A percentile compares a stretch with the other conserved stretches of the same genome.
Evolutionary conservation across 1,284 basidiomycete genomes (phyloP).

Genomic region (Heterobasidion parviporum): DNA sequence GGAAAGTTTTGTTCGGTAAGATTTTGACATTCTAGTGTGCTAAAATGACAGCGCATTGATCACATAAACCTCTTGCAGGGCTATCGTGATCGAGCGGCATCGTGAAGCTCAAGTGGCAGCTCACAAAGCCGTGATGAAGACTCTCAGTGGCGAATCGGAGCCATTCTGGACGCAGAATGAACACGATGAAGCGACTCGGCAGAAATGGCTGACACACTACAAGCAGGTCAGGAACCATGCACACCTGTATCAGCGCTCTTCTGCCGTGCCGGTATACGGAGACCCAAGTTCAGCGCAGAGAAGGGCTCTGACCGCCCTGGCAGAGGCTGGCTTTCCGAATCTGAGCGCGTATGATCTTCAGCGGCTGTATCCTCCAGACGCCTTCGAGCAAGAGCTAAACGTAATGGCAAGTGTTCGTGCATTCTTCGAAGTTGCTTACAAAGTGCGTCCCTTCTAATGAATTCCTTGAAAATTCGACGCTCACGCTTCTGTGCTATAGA

Average conservation of each 20-base stretch:
- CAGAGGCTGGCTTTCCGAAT: conserved; percentile 23
- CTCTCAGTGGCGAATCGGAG: neutral
- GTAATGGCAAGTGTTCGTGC: conserved; percentile 43
- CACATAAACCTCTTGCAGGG: neutral
- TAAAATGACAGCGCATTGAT: neutral
- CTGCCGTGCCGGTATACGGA: conserved; percentile 10
- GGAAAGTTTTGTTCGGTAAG: neutral
- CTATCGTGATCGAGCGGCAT: neutral
- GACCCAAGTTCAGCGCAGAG: neutral
- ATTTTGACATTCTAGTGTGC: neutral
- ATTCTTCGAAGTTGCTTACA: conserved; percentile 42
- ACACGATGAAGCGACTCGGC: conserved; percentile 21
- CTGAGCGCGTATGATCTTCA: conserved; percentile 27
- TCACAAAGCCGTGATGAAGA: neutral
- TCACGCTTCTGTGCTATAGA: neutral
- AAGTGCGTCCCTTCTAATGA: conserved; percentile 18
- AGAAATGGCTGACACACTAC: conserved; percentile 28
- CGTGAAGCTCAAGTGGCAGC: neutral
- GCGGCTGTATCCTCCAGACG: conserved; percentile 29
- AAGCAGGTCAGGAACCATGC: conserved; percentile 17
- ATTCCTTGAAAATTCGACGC: neutral
- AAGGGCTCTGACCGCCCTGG: conserved; percentile 22
- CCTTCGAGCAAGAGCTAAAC: conserved; percentile 35
- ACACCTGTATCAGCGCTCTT: neutral
- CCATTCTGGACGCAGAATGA: conserved; percentile 25